Evolutionary conservation across 176 grass and related monocot genomes (phyloP), one percentile per base, ranked within the genome.

Genomic region (Chrysopogon serrulatus): DNA sequence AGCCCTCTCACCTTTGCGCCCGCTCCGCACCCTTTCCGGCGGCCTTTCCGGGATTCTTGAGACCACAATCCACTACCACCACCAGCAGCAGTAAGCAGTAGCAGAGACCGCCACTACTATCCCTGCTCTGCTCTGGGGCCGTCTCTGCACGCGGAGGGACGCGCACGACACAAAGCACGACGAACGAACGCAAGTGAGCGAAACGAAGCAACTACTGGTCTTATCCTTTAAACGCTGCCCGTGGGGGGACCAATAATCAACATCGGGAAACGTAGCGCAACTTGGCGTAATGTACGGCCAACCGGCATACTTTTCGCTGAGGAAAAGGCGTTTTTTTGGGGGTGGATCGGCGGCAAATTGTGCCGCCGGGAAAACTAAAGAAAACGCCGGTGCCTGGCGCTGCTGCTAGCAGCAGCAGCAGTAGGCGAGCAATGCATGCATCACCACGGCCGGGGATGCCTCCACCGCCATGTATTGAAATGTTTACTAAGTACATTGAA

Each of bases 221-320:
- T 90, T 84, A 87, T 83, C 84, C 68, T 82, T 79, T 23, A 4
- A 84, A 71, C 61, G 57, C 19, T 86, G 3, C 36, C 47, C 19
- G 65, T 3, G 37, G n/a, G 14, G n/a, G 84, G 74, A 41, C 60
- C 88, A 72, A 83, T 86, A 79, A 90, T 87, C 75, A 31, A 60
- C 80, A 51, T 79, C 80, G 24, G 24, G 74, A 90, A 42, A 5
- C 60, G 73, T 69, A 21, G 68, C 61, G 76, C 89, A 84, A 87
- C 80, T 87, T 84, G 89, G 68, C 84, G 68, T 51, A 83, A 87
- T 87, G 84, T 82, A 56, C 78, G 79, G 71, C 57, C 79, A 77
- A 73, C 39, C 73, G 84, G 67, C 79, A 76, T 68, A 79, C 80
- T 90, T 90, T 90, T 83, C 27, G 43, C 27, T 0, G 6, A 17